A percentile compares a stretch with the other conserved stretches of the same genome.
phyloP scores from a whole-genome alignment of 345 rosid species.

The Theobroma cacao region DNA sequence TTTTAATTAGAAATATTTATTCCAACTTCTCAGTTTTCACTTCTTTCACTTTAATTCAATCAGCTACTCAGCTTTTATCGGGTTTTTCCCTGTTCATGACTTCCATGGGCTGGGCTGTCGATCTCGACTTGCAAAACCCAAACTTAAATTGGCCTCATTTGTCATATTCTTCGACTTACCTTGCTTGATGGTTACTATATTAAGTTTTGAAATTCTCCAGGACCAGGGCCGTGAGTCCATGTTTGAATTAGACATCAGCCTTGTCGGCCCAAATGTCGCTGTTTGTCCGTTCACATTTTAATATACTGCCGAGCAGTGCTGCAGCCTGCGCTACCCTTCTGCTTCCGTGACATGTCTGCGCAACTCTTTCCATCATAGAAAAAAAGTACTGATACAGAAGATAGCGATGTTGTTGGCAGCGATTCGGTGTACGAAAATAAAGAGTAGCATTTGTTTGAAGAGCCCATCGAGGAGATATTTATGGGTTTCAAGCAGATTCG shows the following conservation, averaged over 20 bases:
- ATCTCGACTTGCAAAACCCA: neutral
- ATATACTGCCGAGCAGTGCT: neutral
- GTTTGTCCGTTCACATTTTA: neutral
- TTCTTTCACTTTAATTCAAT: no score
- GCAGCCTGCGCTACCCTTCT: neutral
- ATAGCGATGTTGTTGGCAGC: neutral
- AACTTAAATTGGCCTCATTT: no score
- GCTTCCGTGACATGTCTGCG: neutral
- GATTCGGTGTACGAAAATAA: neutral
- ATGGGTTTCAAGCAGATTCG: conserved; percentile 39
- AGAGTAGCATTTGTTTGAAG: neutral
- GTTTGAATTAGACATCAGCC: neutral
- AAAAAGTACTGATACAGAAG: neutral
- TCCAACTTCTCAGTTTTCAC: neutral
- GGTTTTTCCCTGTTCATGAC: neutral
- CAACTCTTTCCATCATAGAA: neutral
- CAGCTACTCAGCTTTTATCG: no score
- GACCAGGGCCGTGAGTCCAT: neutral
- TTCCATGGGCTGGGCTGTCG: neutral
- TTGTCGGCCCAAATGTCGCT: neutral
- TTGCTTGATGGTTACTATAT: no score
- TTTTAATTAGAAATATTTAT: neutral
- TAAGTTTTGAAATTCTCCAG: no score
- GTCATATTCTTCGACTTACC: no score
- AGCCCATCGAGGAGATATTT: conserved; percentile 23